Evolutionary conservation across 345 rosid genomes (phyloP).

Genomic region (Sapria himalayana): DNA sequence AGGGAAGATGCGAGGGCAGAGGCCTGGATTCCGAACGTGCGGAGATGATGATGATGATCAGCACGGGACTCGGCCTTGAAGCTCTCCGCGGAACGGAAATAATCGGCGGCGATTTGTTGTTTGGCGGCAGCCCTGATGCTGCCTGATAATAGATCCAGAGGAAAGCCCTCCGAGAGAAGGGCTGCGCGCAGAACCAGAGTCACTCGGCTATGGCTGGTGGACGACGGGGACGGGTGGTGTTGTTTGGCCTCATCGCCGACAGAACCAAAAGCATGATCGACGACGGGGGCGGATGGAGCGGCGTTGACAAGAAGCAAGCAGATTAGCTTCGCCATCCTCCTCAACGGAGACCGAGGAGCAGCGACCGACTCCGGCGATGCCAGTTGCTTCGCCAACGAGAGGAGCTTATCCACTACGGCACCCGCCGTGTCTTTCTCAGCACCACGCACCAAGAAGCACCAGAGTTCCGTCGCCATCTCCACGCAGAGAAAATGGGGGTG

Average conservation of each 20-base stretch:
- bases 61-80: constrained; percentile 21
- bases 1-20: constrained; percentile 47
- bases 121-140: constrained; percentile 23
- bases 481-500: constrained; percentile 75
- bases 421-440: constrained; percentile 30
- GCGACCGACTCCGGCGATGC: constrained; percentile 33
- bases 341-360: constrained; percentile 36
- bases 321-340: constrained; percentile 46
- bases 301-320: constrained; percentile 38
- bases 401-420: constrained; percentile 27
- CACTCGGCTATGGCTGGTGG: too few relatives aligned
- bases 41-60: constrained; percentile 17
- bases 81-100: constrained; percentile 26
- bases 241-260: constrained; percentile 18
- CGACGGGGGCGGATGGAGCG: constrained; percentile 25
- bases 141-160: constrained; percentile 36
- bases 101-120: constrained; percentile 37
- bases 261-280: constrained; percentile 29
- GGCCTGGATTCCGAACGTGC: constrained; percentile 31
- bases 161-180: constrained; percentile 62
- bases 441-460: constrained; percentile 58
- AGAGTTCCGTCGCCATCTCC: constrained; percentile 63
- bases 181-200: constrained; percentile 27
- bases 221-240: constrained; percentile 27
- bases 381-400: constrained; percentile 25